Conservation (phyloP, 495 filamentous ascomycete species). For the Saxophila tyrrhenica region DNA sequence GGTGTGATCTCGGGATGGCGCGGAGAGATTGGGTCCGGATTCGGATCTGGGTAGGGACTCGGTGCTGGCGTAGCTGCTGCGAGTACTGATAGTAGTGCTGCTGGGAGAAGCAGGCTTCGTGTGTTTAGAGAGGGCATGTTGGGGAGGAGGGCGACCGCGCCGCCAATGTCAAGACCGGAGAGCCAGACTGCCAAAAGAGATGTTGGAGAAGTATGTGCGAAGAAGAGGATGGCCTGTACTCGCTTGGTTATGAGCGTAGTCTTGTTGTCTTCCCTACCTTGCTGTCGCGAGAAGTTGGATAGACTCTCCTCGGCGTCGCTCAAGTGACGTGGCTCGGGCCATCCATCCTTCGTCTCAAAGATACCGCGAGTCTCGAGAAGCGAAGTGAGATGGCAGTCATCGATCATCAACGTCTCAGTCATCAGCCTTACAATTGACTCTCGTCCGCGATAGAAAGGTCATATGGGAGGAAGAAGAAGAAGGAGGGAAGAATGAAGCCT, state of each 20-base stretch:
- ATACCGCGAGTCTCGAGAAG: too few species aligned
- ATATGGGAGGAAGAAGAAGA: background rate
- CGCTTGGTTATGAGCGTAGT: too few species aligned
- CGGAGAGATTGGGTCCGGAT: constrained; percentile 14
- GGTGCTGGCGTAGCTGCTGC: constrained; percentile 13
- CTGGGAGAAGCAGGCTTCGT: constrained; percentile 10
- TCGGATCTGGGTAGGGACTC: background rate
- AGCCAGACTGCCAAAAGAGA: background rate
- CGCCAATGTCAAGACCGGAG: background rate
- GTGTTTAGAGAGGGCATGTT: constrained; percentile 6
- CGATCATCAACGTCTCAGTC: too few species aligned
- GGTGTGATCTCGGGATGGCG: constrained; percentile 41
- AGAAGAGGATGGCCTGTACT: too few species aligned
- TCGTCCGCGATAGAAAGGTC: background rate
- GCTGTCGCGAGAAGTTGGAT: too few species aligned
- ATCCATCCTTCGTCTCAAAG: too few species aligned
- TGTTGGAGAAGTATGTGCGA: background rate
- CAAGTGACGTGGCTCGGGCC: too few species aligned
- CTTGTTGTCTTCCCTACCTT: too few species aligned
- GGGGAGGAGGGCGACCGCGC: too few species aligned
- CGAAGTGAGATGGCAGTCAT: too few species aligned
- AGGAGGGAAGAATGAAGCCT: background rate
- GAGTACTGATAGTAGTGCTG: constrained; percentile 3
- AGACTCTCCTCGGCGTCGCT: too few species aligned
- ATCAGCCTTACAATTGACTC: too few species aligned